These are phyloP conservation scores for Salvia rosmarinus DNA, from an alignment of 257 asterid genomes.

Conservation along the genomic window DNA sequence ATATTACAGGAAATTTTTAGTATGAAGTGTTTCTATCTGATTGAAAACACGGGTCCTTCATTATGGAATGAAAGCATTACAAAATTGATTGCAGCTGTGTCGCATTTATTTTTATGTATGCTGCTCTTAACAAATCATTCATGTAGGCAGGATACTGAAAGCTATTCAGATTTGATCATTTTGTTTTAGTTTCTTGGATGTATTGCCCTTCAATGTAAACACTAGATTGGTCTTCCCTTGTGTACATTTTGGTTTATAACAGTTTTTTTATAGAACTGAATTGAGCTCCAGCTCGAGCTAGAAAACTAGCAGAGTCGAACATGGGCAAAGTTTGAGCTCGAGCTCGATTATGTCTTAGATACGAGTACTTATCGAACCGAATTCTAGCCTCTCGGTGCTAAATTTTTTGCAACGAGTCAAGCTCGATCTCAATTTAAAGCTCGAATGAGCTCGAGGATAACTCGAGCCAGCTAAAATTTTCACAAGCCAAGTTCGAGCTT, in stretches of 20 bases:
- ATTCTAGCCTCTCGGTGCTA: no score
- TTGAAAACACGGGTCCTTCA: conserved; percentile 21
- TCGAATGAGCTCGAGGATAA: no score
- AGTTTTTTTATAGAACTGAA: no score
- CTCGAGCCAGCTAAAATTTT: no score
- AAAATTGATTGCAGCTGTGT: background rate
- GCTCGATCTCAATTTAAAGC: no score
- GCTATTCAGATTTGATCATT: background rate
- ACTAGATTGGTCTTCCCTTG: background rate
- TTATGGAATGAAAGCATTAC: background rate
- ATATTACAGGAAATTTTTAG: conserved; percentile 20
- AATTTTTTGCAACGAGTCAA: no score
- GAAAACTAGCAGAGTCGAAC: no score
- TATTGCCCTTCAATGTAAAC: background rate
- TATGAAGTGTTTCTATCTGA: conserved; percentile 19
- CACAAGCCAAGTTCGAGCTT: no score
- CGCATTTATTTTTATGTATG: background rate
- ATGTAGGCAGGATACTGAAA: background rate
- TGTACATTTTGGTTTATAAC: background rate
- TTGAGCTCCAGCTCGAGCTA: no score
- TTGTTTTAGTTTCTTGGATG: background rate
- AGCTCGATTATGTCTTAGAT: no score
- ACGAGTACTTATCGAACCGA: no score
- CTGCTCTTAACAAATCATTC: background rate
- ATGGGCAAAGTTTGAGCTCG: no score